phyloP scores from a whole-genome alignment of 768 basidiomycete genomes.

The Macrolepiota fuliginosa region DNA sequence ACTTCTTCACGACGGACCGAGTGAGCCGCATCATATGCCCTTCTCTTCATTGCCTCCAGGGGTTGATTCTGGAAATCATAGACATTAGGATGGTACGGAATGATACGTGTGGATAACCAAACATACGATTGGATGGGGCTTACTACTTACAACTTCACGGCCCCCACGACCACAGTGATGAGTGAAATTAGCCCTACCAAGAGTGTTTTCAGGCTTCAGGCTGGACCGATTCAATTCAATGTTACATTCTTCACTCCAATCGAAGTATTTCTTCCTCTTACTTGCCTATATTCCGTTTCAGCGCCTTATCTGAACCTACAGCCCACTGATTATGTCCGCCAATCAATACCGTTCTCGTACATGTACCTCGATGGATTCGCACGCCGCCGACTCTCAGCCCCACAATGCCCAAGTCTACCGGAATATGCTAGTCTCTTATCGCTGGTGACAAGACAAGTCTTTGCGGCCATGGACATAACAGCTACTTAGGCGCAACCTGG shows the following conservation, averaged over 20 bases:
- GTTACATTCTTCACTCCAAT: slow-evolving; percentile 56
- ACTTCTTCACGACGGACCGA: not conserved
- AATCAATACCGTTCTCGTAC: slow-evolving; percentile 54
- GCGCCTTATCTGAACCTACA: slow-evolving; percentile 15
- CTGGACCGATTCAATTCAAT: slow-evolving; percentile 50
- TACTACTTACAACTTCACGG: slow-evolving; percentile 17
- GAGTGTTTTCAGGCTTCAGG: slow-evolving; percentile 45
- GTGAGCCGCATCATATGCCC: not conserved
- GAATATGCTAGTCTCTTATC: slow-evolving; percentile 41
- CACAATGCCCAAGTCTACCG: slow-evolving; percentile 41
- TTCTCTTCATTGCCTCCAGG: not conserved
- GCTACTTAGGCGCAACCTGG: slow-evolving; percentile 22
- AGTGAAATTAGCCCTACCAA: slow-evolving; percentile 51
- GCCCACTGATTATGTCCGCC: slow-evolving; percentile 44
- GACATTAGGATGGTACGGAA: slow-evolving; percentile 50
- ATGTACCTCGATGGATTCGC: slow-evolving; percentile 32
- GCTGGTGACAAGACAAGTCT: slow-evolving; percentile 40
- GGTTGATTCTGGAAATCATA: slow-evolving; percentile 15
- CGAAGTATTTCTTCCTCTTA: slow-evolving; percentile 35
- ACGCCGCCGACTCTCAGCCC: slow-evolving; percentile 31
- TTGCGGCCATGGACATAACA: slow-evolving; percentile 48
- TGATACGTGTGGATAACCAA: slow-evolving; percentile 43
- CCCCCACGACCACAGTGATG: slow-evolving; percentile 10
- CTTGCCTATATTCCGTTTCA: not conserved
- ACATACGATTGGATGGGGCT: slow-evolving; percentile 44